Evolutionary conservation across 2,329 filamentous ascomycete genomes (phyloP).

Genomic region (Penicillium sp.): DNA sequence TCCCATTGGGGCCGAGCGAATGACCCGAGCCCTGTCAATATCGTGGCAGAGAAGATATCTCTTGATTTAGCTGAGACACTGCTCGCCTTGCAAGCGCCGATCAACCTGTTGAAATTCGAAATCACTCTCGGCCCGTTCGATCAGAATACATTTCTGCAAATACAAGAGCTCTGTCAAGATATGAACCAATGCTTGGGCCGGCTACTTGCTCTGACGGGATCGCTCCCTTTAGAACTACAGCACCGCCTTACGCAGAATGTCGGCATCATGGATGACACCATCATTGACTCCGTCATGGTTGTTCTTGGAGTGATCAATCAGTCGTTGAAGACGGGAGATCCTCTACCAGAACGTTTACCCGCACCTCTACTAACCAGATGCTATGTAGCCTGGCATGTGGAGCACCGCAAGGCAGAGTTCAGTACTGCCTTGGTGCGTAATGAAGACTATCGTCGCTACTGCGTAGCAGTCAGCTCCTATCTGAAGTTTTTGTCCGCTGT

Average conservation of each 20-base stretch:
- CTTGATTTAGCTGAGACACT: not conserved
- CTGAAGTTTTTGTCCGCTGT: not conserved
- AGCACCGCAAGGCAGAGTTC: not conserved
- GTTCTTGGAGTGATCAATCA: not conserved
- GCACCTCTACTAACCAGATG: not conserved
- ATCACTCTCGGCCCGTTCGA: not conserved
- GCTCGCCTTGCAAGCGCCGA: not conserved
- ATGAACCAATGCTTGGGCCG: not conserved
- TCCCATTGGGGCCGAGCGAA: not conserved
- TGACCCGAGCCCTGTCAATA: not conserved
- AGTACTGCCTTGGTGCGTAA: not conserved
- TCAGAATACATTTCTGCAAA: not conserved
- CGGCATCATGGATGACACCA: not conserved
- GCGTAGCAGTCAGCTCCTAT: not conserved
- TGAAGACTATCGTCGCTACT: not conserved
- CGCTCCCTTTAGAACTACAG: not conserved
- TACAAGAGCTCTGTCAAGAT: not conserved
- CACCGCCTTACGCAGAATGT: not conserved
- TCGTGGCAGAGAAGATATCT: not conserved
- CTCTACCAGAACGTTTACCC: not conserved
- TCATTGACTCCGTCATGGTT: not conserved
- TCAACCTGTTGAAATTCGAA: not conserved
- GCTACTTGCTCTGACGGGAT: not conserved
- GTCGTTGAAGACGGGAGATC: not conserved
- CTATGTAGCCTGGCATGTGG: not conserved